Conservation (phyloP, 2,329 filamentous ascomycete species). For the Stagonosporopsis tanaceti region DNA sequence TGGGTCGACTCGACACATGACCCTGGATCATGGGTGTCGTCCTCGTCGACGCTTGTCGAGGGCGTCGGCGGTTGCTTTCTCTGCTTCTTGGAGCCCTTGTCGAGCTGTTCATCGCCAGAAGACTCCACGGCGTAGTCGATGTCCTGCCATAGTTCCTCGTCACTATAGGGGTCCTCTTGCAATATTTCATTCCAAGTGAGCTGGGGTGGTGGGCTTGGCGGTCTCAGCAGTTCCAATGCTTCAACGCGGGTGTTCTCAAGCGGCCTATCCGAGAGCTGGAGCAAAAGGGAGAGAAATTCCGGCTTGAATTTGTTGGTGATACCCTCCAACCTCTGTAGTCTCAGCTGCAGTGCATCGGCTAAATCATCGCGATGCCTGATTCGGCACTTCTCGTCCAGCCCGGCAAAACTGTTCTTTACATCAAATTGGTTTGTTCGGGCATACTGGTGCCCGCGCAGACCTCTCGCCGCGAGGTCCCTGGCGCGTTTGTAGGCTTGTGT, state of each 20-base stretch:
- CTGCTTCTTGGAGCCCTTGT: constrained; percentile 31
- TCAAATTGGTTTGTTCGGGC: constrained; percentile 59
- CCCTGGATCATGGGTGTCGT: constrained; percentile 48
- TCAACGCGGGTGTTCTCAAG: constrained; percentile 72
- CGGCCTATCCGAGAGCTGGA: constrained; percentile 84
- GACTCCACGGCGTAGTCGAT: constrained; percentile 71
- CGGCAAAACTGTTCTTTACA: constrained; percentile 51
- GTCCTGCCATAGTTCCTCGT: constrained; percentile 74
- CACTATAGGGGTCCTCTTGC: constrained; percentile 75
- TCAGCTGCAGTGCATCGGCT: constrained; percentile 70
- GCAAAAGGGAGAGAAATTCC: constrained; percentile 78
- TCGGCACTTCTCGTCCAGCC: constrained; percentile 83
- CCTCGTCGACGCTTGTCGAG: constrained; percentile 49
- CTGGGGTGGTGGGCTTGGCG: constrained; percentile 55
- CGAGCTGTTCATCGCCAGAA: constrained; percentile 66
- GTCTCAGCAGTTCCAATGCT: constrained; percentile 66
- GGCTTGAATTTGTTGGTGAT: constrained; percentile 72
- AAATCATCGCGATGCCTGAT: constrained; percentile 81
- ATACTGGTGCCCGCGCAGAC: constrained; percentile 53
- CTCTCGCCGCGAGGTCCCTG: constrained; percentile 51
- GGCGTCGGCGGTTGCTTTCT: constrained; percentile 34
- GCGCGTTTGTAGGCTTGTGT: constrained; percentile 47
- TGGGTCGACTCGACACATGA: constrained; percentile 43
- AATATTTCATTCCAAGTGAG: constrained; percentile 84
- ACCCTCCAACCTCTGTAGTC: constrained; percentile 67